phyloP scores from a whole-genome alignment of 306 rosid genomes.

The Notholithocarpus densiflorus region DNA sequence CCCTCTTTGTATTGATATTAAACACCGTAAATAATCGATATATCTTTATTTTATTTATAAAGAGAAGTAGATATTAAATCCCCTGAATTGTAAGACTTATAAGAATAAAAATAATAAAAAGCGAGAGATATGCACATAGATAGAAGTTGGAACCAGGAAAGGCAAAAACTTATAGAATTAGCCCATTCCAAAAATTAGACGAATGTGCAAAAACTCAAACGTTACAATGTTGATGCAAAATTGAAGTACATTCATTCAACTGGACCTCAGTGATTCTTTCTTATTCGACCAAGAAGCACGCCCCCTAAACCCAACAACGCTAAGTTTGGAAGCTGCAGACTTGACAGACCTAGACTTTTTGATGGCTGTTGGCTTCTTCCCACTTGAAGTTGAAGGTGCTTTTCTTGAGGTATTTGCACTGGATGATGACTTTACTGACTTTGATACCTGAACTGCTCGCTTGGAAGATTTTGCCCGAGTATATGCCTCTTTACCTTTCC shows the following conservation, averaged over 20 bases:
- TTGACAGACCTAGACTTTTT: conserved; percentile 37
- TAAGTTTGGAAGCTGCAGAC: conserved; percentile 57
- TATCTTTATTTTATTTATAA: too few relatives aligned
- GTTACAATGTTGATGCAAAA: neutral
- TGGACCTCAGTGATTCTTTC: conserved; percentile 39
- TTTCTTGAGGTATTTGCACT: conserved; percentile 34
- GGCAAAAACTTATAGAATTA: too few relatives aligned
- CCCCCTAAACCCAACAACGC: conserved; percentile 88
- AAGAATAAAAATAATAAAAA: too few relatives aligned
- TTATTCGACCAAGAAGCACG: conserved; percentile 45
- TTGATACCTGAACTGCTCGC: conserved; percentile 33
- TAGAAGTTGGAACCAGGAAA: too few relatives aligned
- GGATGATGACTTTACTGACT: conserved; percentile 35
- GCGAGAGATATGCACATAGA: too few relatives aligned
- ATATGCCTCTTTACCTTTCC: conserved; percentile 38
- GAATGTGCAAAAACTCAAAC: neutral
- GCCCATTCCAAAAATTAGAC: neutral
- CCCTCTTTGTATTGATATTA: too few relatives aligned
- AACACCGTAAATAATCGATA: too few relatives aligned
- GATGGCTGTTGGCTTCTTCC: conserved; percentile 39
- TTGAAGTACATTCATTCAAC: conserved; percentile 26
- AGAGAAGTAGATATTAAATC: neutral
- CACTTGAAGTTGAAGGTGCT: conserved; percentile 38
- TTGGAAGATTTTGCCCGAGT: conserved; percentile 28
- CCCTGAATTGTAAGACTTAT: neutral